Evolutionary conservation across 1,284 basidiomycete genomes (phyloP).

Genomic region (Wallemia mellicola): DNA sequence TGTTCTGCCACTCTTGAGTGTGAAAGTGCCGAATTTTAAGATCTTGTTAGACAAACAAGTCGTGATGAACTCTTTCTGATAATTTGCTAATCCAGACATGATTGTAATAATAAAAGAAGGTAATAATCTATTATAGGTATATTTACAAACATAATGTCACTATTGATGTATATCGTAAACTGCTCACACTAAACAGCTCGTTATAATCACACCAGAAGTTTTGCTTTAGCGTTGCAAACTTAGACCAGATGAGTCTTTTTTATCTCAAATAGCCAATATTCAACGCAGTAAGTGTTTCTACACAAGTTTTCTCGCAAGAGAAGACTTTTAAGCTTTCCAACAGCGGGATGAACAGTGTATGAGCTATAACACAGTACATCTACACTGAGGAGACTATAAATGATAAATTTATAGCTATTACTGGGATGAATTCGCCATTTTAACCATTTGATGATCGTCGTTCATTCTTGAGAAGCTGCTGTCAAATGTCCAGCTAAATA

Average conservation of each 20-base stretch:
- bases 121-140: neutral
- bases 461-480: too few species aligned
- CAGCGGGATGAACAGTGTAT: too few species aligned
- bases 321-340: too few species aligned
- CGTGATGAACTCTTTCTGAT: neutral
- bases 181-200: neutral
- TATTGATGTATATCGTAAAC: neutral
- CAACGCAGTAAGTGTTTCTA: neutral
- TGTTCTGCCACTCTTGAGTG: conserved; percentile 65
- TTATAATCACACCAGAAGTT: neutral
- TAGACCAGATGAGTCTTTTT: neutral
- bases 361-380: too few species aligned
- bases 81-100: neutral
- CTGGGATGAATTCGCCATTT: too few species aligned
- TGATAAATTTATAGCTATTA: too few species aligned
- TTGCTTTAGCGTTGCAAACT: neutral
- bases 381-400: too few species aligned
- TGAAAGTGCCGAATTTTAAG: conserved; percentile 68
- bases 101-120: neutral
- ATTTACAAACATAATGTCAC: neutral
- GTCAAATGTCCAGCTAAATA: too few species aligned
- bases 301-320: neutral
- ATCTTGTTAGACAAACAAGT: neutral
- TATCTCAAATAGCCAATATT: neutral
- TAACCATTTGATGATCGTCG: too few species aligned